phyloP scores from a whole-genome alignment of 2,329 filamentous ascomycete genomes.

The Neofusicoccum sp. region DNA sequence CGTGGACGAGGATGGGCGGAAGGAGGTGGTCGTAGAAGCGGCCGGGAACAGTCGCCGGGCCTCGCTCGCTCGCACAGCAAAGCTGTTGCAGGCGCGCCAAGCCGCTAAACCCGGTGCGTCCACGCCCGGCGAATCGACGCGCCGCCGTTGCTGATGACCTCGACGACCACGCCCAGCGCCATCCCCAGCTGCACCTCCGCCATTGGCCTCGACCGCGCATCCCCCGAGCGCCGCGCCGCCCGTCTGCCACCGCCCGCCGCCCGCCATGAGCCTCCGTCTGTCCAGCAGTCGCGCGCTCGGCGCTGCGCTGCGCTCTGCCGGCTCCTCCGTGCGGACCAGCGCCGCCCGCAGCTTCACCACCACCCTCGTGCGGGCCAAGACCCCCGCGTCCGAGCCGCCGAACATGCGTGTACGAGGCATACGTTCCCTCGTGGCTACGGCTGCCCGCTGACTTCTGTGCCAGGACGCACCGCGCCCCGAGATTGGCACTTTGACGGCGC shows the following conservation, averaged over 20 bases:
- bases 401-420: slow-evolving; percentile 44
- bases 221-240: slow-evolving; percentile 29
- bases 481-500: slow-evolving; percentile 63
- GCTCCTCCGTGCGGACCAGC: slow-evolving; percentile 27
- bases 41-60: slow-evolving; percentile 10
- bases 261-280: slow-evolving; percentile 42
- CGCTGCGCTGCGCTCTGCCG: slow-evolving; percentile 35
- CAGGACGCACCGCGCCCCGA: slow-evolving; percentile 44
- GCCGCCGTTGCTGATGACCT: slow-evolving; percentile 15
- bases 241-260: slow-evolving; percentile 19
- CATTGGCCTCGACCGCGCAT: slow-evolving; percentile 7
- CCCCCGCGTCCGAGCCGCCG: slow-evolving; percentile 44
- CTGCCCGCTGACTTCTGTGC: slow-evolving; percentile 25
- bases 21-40: slow-evolving; percentile 16
- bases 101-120: neutral
- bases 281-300: slow-evolving; percentile 40
- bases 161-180: slow-evolving; percentile 11
- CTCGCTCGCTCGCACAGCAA: slow-evolving; percentile 11
- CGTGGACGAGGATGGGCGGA: slow-evolving; percentile 13
- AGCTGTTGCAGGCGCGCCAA: slow-evolving; percentile 7
- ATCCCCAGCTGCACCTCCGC: neutral
- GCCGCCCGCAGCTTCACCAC: slow-evolving; percentile 44
- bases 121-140: slow-evolving; percentile 2
- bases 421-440: no score
- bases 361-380: slow-evolving; percentile 42